Evolutionary conservation across 2,329 filamentous ascomycete species (phyloP).

Genomic region (Ophiocordyceps camponoti-floridani): DNA sequence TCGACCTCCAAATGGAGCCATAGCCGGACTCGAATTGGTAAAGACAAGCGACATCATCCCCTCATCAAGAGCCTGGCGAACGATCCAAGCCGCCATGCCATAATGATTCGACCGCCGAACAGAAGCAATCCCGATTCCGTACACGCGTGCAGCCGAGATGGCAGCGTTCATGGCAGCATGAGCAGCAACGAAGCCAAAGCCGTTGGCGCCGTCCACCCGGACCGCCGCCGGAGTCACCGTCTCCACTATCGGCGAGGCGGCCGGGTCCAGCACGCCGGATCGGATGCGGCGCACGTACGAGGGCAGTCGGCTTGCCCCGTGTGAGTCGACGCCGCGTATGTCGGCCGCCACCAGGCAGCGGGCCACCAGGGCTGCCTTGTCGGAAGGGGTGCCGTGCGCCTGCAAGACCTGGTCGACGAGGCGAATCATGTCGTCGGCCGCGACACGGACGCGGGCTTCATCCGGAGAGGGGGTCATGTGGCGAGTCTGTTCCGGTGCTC

Average conservation of each 20-base stretch:
- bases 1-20: conserved; percentile 53
- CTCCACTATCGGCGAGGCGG: conserved; percentile 36
- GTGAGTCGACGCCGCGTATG: conserved; percentile 62
- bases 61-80: conserved; percentile 58
- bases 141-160: conserved; percentile 43
- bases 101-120: conserved; percentile 69
- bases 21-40: conserved; percentile 53
- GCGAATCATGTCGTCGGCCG: conserved; percentile 19
- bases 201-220: conserved; percentile 49
- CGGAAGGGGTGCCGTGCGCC: conserved; percentile 39
- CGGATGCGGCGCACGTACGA: conserved; percentile 61
- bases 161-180: conserved; percentile 47
- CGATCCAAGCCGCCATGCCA: conserved; percentile 68
- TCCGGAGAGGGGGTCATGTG: not conserved
- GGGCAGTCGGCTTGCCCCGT: conserved; percentile 59
- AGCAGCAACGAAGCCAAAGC: conserved; percentile 59
- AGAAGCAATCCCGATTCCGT: conserved; percentile 59
- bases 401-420: conserved; percentile 37
- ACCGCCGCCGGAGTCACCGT: conserved; percentile 55
- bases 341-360: conserved; percentile 55
- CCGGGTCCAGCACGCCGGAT: conserved; percentile 46
- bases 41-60: conserved; percentile 54
- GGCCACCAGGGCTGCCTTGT: conserved; percentile 46
- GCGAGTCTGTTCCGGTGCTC: not conserved
- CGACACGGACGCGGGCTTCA: conserved; percentile 12